A percentile compares a stretch with the other conserved stretches of the same genome.
phyloP scores from a whole-genome alignment of 768 basidiomycete species.

The Amanita pseudoporphyria region DNA sequence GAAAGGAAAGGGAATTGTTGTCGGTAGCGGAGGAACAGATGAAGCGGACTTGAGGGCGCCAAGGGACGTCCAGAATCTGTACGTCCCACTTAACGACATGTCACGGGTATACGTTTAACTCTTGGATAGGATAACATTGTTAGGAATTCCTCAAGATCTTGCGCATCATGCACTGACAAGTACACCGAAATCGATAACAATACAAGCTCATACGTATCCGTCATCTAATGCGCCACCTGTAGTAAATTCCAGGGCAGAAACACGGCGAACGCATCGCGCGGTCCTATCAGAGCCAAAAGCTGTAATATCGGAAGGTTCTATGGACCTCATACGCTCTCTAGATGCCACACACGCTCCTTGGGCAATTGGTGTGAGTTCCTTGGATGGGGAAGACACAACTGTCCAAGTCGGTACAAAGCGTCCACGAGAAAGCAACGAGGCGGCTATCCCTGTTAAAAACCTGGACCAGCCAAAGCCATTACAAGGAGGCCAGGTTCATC shows the following conservation, averaged over 20 bases:
- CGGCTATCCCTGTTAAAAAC: background rate
- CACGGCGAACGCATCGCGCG: constrained; percentile 73
- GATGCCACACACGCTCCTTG: background rate
- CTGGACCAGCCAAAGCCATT: background rate
- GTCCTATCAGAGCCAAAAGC: constrained; percentile 68
- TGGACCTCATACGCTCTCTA: constrained; percentile 1
- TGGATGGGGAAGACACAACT: background rate
- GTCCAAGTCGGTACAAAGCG: background rate
- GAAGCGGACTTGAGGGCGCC: constrained; percentile 62
- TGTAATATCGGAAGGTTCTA: constrained; percentile 34
- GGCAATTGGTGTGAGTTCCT: background rate
- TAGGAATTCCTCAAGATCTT: constrained; percentile 60
- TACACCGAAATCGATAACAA: constrained; percentile 53
- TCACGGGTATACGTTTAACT: no score
- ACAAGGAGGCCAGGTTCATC: background rate
- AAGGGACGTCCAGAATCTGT: constrained; percentile 72
- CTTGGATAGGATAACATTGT: constrained; percentile 44
- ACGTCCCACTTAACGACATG: constrained; percentile 14
- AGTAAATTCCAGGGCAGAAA: constrained; percentile 36
- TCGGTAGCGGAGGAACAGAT: constrained; percentile 58
- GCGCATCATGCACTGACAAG: constrained; percentile 55
- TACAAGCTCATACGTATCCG: constrained; percentile 60
- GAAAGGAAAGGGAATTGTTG: constrained; percentile 66
- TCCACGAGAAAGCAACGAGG: background rate
- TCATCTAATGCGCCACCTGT: background rate